These are phyloP conservation scores for Marasmius tenuissimus DNA, from an alignment of 1,284 basidiomycete genomes.

Conservation along the genomic window DNA sequence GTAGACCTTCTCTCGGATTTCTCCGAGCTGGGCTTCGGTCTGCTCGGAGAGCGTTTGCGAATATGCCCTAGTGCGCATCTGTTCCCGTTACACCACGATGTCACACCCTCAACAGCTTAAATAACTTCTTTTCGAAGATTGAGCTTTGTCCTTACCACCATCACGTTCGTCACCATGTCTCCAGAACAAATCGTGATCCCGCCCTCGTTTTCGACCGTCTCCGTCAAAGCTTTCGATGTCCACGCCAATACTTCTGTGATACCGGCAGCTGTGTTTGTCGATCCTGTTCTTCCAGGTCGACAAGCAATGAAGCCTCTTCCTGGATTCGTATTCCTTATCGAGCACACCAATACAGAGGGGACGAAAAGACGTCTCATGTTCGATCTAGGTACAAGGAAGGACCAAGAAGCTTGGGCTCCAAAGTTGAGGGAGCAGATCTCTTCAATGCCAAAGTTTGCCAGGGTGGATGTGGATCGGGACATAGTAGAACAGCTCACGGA, in stretches of 20 bases:
- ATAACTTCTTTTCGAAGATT: too few species aligned
- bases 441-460: background rate
- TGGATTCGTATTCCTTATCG: slow-evolving; percentile 21
- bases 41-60: too few species aligned
- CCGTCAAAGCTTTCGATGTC: slow-evolving; percentile 16
- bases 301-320: slow-evolving; percentile 12
- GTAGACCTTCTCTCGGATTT: too few species aligned
- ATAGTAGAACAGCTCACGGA: slow-evolving; percentile 19
- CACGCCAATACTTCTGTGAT: background rate
- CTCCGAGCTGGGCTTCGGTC: too few species aligned
- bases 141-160: too few species aligned
- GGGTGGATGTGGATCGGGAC: slow-evolving; percentile 14
- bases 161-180: background rate
- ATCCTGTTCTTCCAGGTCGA: slow-evolving; percentile 18
- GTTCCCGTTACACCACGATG: too few species aligned
- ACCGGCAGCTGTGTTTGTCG: slow-evolving; percentile 6
- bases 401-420: slow-evolving; percentile 17
- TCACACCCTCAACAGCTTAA: too few species aligned
- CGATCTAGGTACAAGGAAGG: slow-evolving; percentile 22
- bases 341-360: slow-evolving; percentile 6
- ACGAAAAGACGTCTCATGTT: slow-evolving; percentile 20
- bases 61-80: too few species aligned
- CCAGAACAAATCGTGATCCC: slow-evolving; percentile 10
- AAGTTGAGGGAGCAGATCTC: background rate
- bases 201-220: slow-evolving; percentile 11